Evolutionary conservation across 441 rosid species (phyloP).

Genomic region (Breynia disticha): DNA sequence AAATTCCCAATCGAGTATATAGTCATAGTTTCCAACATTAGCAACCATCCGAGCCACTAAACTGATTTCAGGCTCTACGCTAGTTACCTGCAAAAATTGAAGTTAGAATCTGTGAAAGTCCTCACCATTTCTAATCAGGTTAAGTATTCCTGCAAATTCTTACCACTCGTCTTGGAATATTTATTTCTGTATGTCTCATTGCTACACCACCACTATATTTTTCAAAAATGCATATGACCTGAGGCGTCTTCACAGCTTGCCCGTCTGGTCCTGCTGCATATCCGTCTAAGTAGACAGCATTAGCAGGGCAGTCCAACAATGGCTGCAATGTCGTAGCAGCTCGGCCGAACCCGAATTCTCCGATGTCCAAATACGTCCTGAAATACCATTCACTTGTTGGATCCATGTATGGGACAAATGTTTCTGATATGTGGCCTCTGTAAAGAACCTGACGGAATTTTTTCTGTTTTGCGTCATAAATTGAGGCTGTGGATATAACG

Average conservation of each 20-base stretch:
- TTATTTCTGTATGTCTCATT: constrained; percentile 65
- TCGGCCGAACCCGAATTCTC: constrained; percentile 73
- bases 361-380: constrained; percentile 67
- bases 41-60: constrained; percentile 73
- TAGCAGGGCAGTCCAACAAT: constrained; percentile 48
- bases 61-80: constrained; percentile 52
- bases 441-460: constrained; percentile 42
- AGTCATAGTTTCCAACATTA: constrained; percentile 74
- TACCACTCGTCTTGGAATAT: constrained; percentile 74
- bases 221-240: constrained; percentile 59
- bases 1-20: constrained; percentile 74
- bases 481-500: constrained; percentile 51
- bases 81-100: constrained; percentile 34
- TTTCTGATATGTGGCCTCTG: constrained; percentile 66
- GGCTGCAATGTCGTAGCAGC: constrained; percentile 49
- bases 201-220: constrained; percentile 47
- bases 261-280: constrained; percentile 56
- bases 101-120: too few relatives aligned
- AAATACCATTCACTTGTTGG: constrained; percentile 74
- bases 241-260: constrained; percentile 33
- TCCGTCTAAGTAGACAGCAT: constrained; percentile 50
- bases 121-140: too few relatives aligned
- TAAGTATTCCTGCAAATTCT: neutral
- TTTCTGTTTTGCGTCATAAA: constrained; percentile 31
- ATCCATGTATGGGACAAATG: constrained; percentile 82